Evolutionary conservation across 257 asterid species (phyloP).

Genomic region (Penstemon barbatus): DNA sequence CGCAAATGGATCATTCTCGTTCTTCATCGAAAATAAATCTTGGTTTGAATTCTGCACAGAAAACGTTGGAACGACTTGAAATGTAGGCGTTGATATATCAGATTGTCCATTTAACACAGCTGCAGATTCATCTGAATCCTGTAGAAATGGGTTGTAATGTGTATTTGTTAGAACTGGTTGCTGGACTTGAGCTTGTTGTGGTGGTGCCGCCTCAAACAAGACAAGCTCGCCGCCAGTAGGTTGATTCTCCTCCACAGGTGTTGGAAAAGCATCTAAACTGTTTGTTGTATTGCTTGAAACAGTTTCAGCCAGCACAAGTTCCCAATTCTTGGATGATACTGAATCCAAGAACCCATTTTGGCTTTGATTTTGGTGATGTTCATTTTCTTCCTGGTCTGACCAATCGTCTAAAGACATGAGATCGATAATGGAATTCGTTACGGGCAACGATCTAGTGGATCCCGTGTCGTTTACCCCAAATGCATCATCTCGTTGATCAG

Average conservation of each 20-base stretch:
- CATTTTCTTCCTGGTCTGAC: conserved; percentile 34
- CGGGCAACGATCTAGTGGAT: conserved; percentile 61
- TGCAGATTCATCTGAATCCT: conserved; percentile 35
- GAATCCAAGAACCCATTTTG: conserved; percentile 8
- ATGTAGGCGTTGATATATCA: conserved; percentile 32
- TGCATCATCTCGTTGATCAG: conserved; percentile 33
- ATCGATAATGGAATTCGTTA: conserved; percentile 53
- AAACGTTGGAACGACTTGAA: conserved; percentile 44
- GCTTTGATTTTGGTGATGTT: conserved; percentile 22
- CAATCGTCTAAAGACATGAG: conserved; percentile 57
- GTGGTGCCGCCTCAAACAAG: conserved; percentile 30
- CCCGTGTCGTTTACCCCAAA: conserved; percentile 42
- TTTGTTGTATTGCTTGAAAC: conserved; percentile 18
- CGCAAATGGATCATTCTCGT: conserved; percentile 54
- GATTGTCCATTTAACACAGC: background rate
- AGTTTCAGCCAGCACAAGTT: conserved; percentile 47
- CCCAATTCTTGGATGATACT: conserved; percentile 50
- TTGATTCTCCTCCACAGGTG: background rate
- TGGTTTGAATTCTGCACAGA: conserved; percentile 28
- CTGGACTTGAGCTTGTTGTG: background rate
- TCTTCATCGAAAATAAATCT: conserved; percentile 9
- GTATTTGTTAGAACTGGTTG: conserved; percentile 17
- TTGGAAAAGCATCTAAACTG: conserved; percentile 12
- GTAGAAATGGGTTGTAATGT: conserved; percentile 70
- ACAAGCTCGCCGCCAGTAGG: conserved; percentile 47